A percentile compares a stretch with the other conserved stretches of the same genome.
These are phyloP conservation scores for Pseudotsuga menziesii DNA, from an alignment of 75 land plant species.

Conservation along the genomic window DNA sequence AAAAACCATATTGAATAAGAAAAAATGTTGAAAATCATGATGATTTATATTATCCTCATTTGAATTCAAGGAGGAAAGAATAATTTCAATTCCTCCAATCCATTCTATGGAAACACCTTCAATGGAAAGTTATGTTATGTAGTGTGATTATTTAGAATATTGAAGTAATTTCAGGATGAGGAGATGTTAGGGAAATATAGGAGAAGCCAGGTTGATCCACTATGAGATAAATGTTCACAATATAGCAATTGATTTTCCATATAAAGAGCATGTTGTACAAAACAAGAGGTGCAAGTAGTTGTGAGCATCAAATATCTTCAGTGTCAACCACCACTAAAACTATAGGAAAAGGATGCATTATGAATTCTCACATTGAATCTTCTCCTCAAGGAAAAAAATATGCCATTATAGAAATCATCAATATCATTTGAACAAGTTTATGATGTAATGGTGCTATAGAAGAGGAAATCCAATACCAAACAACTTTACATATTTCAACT, in stretches of 20 bases:
- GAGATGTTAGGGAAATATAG: slow-evolving; percentile 31
- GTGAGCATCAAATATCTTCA: slow-evolving; percentile 24
- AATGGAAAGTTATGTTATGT: not conserved
- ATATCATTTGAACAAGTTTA: slow-evolving; percentile 27
- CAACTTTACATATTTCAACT: slow-evolving; percentile 25
- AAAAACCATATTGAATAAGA: slow-evolving; percentile 16
- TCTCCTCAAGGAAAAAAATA: slow-evolving; percentile 11
- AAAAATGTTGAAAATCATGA: not conserved
- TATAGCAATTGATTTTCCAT: slow-evolving; percentile 34
- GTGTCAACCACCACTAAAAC: slow-evolving; percentile 14
- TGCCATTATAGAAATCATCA: slow-evolving; percentile 16
- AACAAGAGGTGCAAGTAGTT: slow-evolving; percentile 22
- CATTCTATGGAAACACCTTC: not conserved
- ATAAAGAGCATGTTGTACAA: slow-evolving; percentile 20
- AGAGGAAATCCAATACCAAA: slow-evolving; percentile 19
- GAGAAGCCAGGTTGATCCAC: slow-evolving; percentile 37
- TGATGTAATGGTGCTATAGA: slow-evolving; percentile 33
- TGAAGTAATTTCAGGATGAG: slow-evolving; percentile 19
- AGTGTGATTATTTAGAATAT: not conserved
- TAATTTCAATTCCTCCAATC: slow-evolving; percentile 9
- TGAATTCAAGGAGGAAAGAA: slow-evolving; percentile 2
- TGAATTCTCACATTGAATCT: slow-evolving; percentile 12
- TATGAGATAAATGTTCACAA: slow-evolving; percentile 32
- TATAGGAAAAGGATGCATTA: slow-evolving; percentile 32
- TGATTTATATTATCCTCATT: slow-evolving; percentile 1